Percentiles rank a stretch among this genome's conserved stretches.
These are phyloP conservation scores for Grosmannia huntii DNA, from an alignment of 2,329 filamentous ascomycete genomes.

Conservation along the genomic window DNA sequence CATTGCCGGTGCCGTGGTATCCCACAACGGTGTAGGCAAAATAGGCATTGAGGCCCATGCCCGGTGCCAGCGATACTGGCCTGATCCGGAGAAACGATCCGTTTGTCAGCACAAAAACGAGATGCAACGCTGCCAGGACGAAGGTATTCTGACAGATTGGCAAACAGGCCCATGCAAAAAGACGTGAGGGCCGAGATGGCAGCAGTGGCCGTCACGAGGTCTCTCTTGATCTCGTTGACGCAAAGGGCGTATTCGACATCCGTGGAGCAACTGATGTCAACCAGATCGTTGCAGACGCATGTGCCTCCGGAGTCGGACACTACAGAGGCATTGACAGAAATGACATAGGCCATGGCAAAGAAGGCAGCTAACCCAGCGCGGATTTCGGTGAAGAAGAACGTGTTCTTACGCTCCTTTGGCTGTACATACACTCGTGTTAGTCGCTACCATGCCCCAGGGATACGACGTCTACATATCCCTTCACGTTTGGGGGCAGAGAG, in stretches of 20 bases:
- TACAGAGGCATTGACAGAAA: slow-evolving; percentile 60
- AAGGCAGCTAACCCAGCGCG: slow-evolving; percentile 71
- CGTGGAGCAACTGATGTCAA: slow-evolving; percentile 14
- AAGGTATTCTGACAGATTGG: slow-evolving; percentile 61
- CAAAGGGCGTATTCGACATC: slow-evolving; percentile 16
- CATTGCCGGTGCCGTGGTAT: slow-evolving; percentile 41
- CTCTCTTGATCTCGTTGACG: slow-evolving; percentile 33
- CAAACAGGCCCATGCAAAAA: slow-evolving; percentile 68
- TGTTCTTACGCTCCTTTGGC: slow-evolving; percentile 50
- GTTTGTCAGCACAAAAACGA: background rate
- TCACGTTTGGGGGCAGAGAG: background rate
- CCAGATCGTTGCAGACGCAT: slow-evolving; percentile 46
- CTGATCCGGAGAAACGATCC: background rate
- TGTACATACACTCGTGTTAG: background rate
- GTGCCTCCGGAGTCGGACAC: slow-evolving; percentile 66
- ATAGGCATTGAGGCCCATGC: slow-evolving; percentile 56
- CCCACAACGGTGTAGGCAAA: slow-evolving; percentile 56
- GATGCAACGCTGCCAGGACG: slow-evolving; percentile 36
- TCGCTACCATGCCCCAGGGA: background rate
- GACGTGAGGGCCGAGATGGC: slow-evolving; percentile 63
- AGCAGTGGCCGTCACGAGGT: slow-evolving; percentile 71
- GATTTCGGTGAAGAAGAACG: slow-evolving; percentile 63
- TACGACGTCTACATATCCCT: background rate
- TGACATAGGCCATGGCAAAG: slow-evolving; percentile 75
- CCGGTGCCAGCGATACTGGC: slow-evolving; percentile 31